Evolutionary conservation across 495 filamentous ascomycete species (phyloP).

Genomic region (Glarea lozoyensis): DNA sequence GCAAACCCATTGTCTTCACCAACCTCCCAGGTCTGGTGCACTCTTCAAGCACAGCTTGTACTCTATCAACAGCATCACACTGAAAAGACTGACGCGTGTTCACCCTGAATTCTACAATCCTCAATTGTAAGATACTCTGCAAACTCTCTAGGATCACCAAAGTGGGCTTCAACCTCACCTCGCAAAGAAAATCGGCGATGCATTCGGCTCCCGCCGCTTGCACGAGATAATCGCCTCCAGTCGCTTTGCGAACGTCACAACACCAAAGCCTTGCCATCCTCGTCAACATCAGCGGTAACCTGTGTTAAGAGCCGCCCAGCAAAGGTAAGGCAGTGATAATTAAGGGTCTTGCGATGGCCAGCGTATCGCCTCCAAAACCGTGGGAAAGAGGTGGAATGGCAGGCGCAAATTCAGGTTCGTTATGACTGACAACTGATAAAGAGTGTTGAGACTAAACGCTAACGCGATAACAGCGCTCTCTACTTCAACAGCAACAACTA

Average conservation of each 20-base stretch:
- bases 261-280: no score
- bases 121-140: no score
- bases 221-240: background rate
- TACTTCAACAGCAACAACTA: conserved; percentile 4
- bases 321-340: background rate
- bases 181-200: no score
- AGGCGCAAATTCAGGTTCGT: conserved; percentile 45
- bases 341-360: conserved; percentile 11
- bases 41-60: no score
- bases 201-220: background rate
- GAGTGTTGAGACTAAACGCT: background rate
- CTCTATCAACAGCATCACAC: no score
- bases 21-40: no score
- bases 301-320: background rate
- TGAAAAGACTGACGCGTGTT: no score
- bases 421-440: conserved; percentile 10
- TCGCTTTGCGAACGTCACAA: background rate
- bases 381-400: conserved; percentile 76
- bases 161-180: no score
- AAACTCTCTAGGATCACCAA: no score
- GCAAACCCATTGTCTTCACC: no score
- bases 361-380: conserved; percentile 78
- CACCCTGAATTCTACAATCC: no score
- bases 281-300: background rate
- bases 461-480: conserved; percentile 10